A percentile compares a stretch with the other conserved stretches of the same genome.
Conservation (phyloP, 345 rosid genomes). For the Arabidopsis arenosa region DNA sequence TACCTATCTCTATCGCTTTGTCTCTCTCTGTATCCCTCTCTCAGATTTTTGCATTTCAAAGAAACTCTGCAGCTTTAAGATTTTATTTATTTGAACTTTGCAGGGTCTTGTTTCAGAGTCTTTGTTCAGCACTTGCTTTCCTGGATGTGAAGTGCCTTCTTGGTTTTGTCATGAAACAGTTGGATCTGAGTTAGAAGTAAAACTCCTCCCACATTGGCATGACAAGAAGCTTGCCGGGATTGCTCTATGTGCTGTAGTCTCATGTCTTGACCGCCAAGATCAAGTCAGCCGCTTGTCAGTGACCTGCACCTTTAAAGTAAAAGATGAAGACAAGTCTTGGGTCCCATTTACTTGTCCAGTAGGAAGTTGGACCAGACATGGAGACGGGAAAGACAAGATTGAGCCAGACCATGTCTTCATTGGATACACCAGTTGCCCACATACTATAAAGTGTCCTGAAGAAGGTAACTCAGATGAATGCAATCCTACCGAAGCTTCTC, state of each 20-base stretch:
- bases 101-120: slow-evolving; percentile 32
- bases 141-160: slow-evolving; percentile 38
- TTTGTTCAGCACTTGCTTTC: slow-evolving; percentile 19
- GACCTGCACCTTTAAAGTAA: slow-evolving; percentile 24
- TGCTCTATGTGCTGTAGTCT: slow-evolving; percentile 32
- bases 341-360: slow-evolving; percentile 20
- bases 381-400: slow-evolving; percentile 9
- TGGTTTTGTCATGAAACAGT: slow-evolving; percentile 25
- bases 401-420: slow-evolving; percentile 29
- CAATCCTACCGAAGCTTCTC: slow-evolving; percentile 6
- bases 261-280: slow-evolving; percentile 12
- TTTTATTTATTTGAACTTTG: not conserved
- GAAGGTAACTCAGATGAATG: slow-evolving; percentile 18
- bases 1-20: not conserved
- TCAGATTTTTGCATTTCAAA: not conserved
- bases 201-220: slow-evolving; percentile 37
- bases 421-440: slow-evolving; percentile 26
- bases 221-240: slow-evolving; percentile 22
- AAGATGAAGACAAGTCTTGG: slow-evolving; percentile 14
- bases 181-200: slow-evolving; percentile 10
- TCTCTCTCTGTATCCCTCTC: not conserved
- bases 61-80: not conserved
- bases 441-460: slow-evolving; percentile 4
- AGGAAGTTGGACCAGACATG: slow-evolving; percentile 33
- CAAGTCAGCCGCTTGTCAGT: slow-evolving; percentile 24